Evolutionary conservation across 1,284 basidiomycete genomes (phyloP).

Genomic region (Sporisorium iseilematis-ciliati): DNA sequence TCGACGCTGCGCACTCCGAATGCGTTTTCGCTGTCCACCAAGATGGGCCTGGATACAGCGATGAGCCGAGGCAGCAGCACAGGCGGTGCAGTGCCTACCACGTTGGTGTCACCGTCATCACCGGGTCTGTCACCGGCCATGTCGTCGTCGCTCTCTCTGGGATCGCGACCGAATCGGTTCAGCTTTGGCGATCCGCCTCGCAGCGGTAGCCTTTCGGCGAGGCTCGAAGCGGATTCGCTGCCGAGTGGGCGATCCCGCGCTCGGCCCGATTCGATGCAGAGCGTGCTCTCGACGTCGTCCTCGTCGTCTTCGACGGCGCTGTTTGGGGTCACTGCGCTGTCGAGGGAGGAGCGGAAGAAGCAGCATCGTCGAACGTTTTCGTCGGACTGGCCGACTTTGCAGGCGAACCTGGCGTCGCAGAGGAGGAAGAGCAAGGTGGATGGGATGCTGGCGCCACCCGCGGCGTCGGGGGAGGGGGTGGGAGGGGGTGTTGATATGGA

Average conservation of each 20-base stretch:
- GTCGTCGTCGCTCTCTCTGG: conserved; percentile 31
- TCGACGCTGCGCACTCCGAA: conserved; percentile 30
- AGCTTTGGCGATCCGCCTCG: conserved; percentile 26
- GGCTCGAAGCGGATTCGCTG: conserved; percentile 9
- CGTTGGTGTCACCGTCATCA: conserved; percentile 19
- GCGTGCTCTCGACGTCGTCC: conserved; percentile 29
- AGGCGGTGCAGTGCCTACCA: conserved; percentile 1
- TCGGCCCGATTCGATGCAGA: conserved; percentile 47
- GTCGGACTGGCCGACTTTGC: conserved; percentile 49
- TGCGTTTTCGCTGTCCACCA: conserved; percentile 12
- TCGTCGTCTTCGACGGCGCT: conserved; percentile 30
- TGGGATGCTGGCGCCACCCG: neutral
- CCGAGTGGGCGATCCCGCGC: conserved; percentile 9
- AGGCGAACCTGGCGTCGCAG: conserved; percentile 32
- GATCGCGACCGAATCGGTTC: conserved; percentile 24
- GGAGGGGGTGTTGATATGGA: conserved; percentile 3
- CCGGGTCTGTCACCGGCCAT: conserved; percentile 17
- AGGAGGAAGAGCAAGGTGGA: conserved; percentile 33
- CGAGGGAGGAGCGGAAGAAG: conserved; percentile 48
- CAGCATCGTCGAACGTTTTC: conserved; percentile 55
- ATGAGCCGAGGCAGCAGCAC: conserved; percentile 3
- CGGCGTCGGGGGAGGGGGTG: neutral
- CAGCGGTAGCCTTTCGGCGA: conserved; percentile 20
- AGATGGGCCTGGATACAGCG: neutral
- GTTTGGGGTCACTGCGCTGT: conserved; percentile 45